phyloP scores from a whole-genome alignment of 2,329 filamentous ascomycete genomes.

The Trichophyton equinum region DNA sequence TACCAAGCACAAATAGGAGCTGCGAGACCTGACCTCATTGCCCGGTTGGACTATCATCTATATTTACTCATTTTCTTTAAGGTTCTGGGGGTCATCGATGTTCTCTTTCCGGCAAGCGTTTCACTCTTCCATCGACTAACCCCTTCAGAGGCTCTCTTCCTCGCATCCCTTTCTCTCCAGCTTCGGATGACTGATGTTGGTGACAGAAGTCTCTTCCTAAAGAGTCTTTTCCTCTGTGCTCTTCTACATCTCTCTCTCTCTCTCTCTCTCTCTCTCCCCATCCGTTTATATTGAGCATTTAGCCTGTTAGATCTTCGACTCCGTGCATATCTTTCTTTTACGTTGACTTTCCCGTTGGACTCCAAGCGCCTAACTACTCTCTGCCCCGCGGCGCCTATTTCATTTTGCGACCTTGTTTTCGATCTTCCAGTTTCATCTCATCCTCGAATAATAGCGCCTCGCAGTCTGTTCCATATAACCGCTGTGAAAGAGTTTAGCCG shows the following conservation, averaged over 20 bases:
- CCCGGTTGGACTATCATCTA: conserved; percentile 3
- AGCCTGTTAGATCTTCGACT: neutral
- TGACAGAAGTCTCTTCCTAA: neutral
- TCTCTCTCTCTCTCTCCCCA: neutral
- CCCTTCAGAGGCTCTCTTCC: neutral
- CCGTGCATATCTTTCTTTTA: neutral
- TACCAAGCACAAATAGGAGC: conserved; percentile 7
- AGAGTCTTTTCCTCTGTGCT: neutral
- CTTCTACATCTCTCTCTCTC: neutral
- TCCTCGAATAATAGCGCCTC: neutral
- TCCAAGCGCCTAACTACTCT: neutral
- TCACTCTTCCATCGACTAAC: neutral
- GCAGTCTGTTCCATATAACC: neutral
- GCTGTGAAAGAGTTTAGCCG: neutral
- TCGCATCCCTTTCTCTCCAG: neutral
- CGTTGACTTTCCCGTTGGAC: neutral
- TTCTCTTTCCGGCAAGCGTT: neutral
- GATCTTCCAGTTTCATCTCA: conserved; percentile 1
- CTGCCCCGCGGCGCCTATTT: conserved; percentile 6
- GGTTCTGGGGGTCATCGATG: neutral
- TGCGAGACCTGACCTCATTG: neutral
- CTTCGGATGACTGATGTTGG: neutral
- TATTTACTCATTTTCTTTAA: neutral
- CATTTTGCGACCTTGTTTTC: neutral
- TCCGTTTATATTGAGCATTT: neutral